Evolutionary conservation across 768 basidiomycete species (phyloP), one percentile per base, ranked within the genome.

Genomic region (Boletellus ananas): DNA sequence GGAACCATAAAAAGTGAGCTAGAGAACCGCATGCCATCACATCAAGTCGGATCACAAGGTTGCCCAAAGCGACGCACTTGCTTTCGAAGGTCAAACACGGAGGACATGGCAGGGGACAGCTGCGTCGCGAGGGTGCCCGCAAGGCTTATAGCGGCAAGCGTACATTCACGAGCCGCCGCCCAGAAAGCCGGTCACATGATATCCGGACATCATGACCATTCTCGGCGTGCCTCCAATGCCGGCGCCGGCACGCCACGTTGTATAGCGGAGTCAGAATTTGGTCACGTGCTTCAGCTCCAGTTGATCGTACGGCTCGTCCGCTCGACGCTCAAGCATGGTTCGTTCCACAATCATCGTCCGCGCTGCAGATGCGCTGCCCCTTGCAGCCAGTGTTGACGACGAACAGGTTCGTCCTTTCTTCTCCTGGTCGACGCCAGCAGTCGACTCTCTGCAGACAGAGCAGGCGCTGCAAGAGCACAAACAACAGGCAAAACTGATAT

Each of bases 301-400:
- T 52, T 53, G n/a, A 35, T 8, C 20, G 34, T 16, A 29, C 40
- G 3, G 3, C 29, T 5, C 3, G 29, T 29, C 29, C 29, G 8
- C 34, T 21, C 12, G 23, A 33, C 11, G 46, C 41, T 48, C 44
- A 39, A 59, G 47, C 55, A 94, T 94, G 91, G 91, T 94, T 53
- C 83, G 84, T 52, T 89, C 91, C 53, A 94, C 91, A 23, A 84
- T 87, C 53, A 83, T 94, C 60, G 90, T 88, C 16, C 78, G 91
- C 51, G 91, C 89, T 21, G 82, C 81, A 10, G 91, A 94, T 68
- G 89, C 87, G 21, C 78, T 97, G 18, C 94, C 94, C 14, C 78
- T 97, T 13, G 93, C 94, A 13, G 94, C 94, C 1, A 94, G 89
- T 57, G 96, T 97, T 12, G 96, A 99, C 65, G 96, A 98, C 64